Percentiles rank a stretch among this genome's conserved stretches.
These are phyloP conservation scores for Citrullus colocynthis DNA, from an alignment of 306 rosid species.

Conservation along the genomic window DNA sequence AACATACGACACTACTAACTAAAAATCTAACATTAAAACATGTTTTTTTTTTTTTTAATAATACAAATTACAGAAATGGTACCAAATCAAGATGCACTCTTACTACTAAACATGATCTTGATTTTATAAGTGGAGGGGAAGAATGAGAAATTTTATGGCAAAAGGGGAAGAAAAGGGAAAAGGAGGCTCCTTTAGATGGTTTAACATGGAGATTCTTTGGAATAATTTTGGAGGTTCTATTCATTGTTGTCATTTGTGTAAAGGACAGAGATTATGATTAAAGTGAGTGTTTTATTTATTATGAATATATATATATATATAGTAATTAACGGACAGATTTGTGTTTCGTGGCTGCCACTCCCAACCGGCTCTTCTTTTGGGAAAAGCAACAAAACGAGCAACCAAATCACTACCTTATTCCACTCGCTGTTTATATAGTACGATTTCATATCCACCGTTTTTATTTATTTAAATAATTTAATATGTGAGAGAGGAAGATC, in stretches of 20 bases:
- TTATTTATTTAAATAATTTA: no score
- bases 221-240: conserved; percentile 8
- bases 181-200: conserved; percentile 10
- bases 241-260: conserved; percentile 3
- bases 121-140: background rate
- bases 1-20: no score
- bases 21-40: no score
- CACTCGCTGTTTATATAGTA: no score
- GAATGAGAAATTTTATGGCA: conserved; percentile 14
- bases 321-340: conserved; percentile 14
- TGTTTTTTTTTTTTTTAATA: no score
- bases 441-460: background rate
- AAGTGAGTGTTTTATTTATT: background rate
- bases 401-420: background rate
- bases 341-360: conserved; percentile 27
- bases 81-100: no score
- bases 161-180: conserved; percentile 15
- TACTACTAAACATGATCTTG: no score
- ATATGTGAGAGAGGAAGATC: no score
- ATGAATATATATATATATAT: background rate
- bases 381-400: conserved; percentile 19
- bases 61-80: no score
- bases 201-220: conserved; percentile 56
- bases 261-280: conserved; percentile 5
- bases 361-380: conserved; percentile 42